Conservation (phyloP, 352 stramenopile species). For the Phytopythium kandeliae region DNA sequence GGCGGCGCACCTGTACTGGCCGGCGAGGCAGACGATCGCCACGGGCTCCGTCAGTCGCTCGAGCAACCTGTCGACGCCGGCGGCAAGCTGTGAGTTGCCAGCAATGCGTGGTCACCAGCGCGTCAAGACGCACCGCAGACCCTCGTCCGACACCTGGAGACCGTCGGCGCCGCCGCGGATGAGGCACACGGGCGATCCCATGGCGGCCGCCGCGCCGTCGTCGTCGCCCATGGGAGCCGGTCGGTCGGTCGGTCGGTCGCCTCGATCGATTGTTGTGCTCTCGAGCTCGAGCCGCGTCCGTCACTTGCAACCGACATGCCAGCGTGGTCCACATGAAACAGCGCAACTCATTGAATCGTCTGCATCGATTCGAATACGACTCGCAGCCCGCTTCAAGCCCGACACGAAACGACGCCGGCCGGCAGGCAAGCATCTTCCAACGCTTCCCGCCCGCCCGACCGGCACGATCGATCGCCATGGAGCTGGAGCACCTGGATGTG, state of each 20-base stretch:
- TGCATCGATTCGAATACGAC: too few species aligned
- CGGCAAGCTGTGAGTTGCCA: too few species aligned
- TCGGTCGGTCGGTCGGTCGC: not conserved
- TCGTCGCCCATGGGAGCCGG: slow-evolving; percentile 3
- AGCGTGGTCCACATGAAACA: too few species aligned
- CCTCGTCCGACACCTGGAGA: slow-evolving; percentile 46
- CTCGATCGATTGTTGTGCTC: too few species aligned
- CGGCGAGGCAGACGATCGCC: slow-evolving; percentile 73
- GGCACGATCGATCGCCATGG: slow-evolving; percentile 31
- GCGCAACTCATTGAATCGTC: not conserved
- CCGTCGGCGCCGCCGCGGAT: slow-evolving; percentile 44
- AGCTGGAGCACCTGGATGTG: slow-evolving; percentile 71
- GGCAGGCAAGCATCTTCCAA: too few species aligned
- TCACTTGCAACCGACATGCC: too few species aligned
- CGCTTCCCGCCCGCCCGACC: too few species aligned
- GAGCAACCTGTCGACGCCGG: slow-evolving; percentile 37
- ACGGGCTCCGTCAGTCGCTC: slow-evolving; percentile 61
- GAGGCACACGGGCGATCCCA: slow-evolving; percentile 47
- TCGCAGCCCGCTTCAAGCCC: too few species aligned
- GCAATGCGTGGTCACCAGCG: not conserved
- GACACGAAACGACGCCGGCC: slow-evolving; percentile 5
- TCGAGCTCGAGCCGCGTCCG: not conserved
- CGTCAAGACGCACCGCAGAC: slow-evolving; percentile 27
- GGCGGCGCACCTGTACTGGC: slow-evolving; percentile 71
- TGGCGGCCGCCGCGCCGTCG: slow-evolving; percentile 2